Base-by-base conservation (phyloP, 2,329 filamentous ascomycete genomes). In the Coleophoma cylindrospora region DNA sequence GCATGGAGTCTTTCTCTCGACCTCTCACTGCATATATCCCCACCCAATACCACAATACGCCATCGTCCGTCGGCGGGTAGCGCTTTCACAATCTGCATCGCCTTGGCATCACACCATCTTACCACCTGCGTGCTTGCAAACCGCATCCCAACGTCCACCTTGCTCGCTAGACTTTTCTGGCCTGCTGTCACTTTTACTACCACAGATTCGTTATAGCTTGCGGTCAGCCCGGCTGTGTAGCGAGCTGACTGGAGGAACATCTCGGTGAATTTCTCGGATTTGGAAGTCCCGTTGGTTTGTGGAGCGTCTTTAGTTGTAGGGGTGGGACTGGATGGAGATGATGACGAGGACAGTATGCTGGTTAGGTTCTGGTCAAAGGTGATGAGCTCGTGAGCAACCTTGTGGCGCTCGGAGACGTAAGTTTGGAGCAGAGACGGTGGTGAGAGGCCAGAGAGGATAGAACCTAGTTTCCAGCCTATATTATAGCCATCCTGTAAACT, bases 401-500 rank as follows among this genome's bases (percentile, higher is more conserved):
- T 70, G 55, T 75, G 69, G 2, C 79, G 68, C 60, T 83, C 79
- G 3, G 70, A 56, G 1, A 76, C 72, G 49, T 82, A 82, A 1
- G 78, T 80, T 55, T 74, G 65, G 3, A 82, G 63, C 11, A 81
- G 55, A 2, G 62, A 65, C 0, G 72, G 66, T 0, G 49, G 53
- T 1, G 75, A 72, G 46, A 68, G 65, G 2, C 74, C 72, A 12
- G 63, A 70, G 2, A 81, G 61, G 1, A 81, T 67, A 22, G 70
- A 66, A 1, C 70, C 76, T 7, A 83, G 67, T 57, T 83, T 83
- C 79, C 79, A 83, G 6, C 79, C 80, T 47, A 82, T 73, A 50
- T 83, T 83, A 57, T 81, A 79, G 2, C 81, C 74, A 54, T 84
- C 81, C 61, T 84, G 80, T 49, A 84, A 67, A 43, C 74, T 70